These are phyloP conservation scores for Colletotrichum sp. DNA, from an alignment of 2,329 filamentous ascomycete species.

Conservation along the genomic window DNA sequence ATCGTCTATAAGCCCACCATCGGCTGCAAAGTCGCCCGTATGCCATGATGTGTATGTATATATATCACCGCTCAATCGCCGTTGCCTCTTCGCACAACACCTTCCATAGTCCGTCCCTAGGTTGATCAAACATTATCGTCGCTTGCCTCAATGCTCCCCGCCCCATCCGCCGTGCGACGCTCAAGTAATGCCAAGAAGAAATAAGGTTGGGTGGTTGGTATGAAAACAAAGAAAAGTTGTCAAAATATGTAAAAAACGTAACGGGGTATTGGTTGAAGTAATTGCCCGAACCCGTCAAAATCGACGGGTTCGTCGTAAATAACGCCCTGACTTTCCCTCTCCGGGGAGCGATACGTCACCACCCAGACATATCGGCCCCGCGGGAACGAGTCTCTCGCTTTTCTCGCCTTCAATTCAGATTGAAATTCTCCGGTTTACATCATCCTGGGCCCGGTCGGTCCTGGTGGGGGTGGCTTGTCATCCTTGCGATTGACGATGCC, in stretches of 20 bases:
- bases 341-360: background rate
- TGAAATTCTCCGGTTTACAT: background rate
- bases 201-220: background rate
- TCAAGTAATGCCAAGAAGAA: background rate
- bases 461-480: background rate
- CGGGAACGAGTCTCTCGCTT: background rate
- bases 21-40: background rate
- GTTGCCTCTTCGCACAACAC: background rate
- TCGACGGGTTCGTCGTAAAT: background rate
- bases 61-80: background rate
- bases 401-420: background rate
- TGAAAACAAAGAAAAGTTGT: background rate
- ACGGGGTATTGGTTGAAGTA: slow-evolving; percentile 13
- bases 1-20: background rate
- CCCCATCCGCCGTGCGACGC: background rate
- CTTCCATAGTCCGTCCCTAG: background rate
- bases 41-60: background rate
- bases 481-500: slow-evolving; percentile 12
- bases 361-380: background rate
- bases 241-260: background rate
- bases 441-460: background rate
- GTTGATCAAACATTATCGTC: slow-evolving; percentile 3
- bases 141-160: background rate
- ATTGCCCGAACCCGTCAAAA: background rate
- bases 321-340: background rate